Evolutionary conservation across 2,329 filamentous ascomycete genomes (phyloP), one percentile per base, ranked within the genome.

Genomic region (Helicocarpus griseus): DNA sequence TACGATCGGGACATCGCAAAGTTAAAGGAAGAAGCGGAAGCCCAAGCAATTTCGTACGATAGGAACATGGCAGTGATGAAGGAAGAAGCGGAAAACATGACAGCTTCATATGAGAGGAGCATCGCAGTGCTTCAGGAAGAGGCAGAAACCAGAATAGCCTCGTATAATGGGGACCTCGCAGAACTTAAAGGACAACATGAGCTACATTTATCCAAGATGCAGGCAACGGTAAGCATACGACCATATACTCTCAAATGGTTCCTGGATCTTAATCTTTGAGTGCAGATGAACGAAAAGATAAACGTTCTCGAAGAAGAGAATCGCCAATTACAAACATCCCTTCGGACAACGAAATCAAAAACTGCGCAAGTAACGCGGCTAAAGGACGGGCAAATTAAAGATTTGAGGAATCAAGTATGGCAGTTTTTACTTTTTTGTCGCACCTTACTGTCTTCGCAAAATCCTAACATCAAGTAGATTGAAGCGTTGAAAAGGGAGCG

Each of bases 381-480:
- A 9, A 67, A 62, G 48, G 60, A 63, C 13, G 65, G 61, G 50
- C 58, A 58, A 26, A 63, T 69, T 38, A 46, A 46, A 46, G 57
- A 63, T 14, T 35, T 35, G 31, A 9, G n/a, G 31, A 9, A 11
- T 14, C 31, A 35, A 14, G 31, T 35, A 35, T 1, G 31, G 31
- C 9, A 35, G n/a, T 33, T 13, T 6, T 6, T 35, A 9, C 31
- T 4, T 14, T 35, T 35, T 9, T 35, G n/a, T 6, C n/a, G n/a
- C 31, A 35, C 3, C 31, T 35, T 35, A 14, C n/a, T n/a, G 31
- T 35, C 9, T 1, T 35, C 9, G n/a, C 1, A 14, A 14, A 35
- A 35, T 3, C 31, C 31, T 14, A 35, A 35, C n/a, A 9, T 9
- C n/a, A n/a, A n/a, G n/a, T n/a, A 35, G 31, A 8, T 22, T n/a